These are phyloP conservation scores for Cercospora sp. DNA, from an alignment of 2,329 filamentous ascomycete species.

Conservation along the genomic window DNA sequence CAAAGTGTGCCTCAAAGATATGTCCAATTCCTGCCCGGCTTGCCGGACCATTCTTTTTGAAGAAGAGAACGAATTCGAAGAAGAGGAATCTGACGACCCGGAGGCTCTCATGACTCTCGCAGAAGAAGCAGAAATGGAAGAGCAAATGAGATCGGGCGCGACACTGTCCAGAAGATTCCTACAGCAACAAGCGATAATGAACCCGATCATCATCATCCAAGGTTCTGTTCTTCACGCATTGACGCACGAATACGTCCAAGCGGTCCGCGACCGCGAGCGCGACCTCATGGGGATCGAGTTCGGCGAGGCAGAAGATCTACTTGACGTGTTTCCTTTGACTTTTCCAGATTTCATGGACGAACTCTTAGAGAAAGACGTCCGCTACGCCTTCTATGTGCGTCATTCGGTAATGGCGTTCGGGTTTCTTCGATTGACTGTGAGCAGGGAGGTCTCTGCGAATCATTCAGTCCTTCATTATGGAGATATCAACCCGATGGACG, in stretches of 20 bases:
- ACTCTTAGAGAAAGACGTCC: not conserved
- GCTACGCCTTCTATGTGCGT: not conserved
- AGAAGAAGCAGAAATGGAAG: not conserved
- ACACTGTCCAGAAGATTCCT: not conserved
- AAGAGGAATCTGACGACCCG: not conserved
- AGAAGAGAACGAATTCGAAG: too few species aligned
- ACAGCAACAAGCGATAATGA: not conserved
- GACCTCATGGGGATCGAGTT: not conserved
- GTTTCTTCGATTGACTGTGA: not conserved
- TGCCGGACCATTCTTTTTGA: too few species aligned
- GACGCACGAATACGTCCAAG: not conserved
- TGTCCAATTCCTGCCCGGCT: too few species aligned
- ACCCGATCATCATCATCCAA: not conserved
- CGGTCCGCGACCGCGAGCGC: not conserved
- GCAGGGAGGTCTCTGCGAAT: not conserved
- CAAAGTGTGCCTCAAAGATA: too few species aligned
- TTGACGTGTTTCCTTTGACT: not conserved
- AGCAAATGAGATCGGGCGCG: not conserved
- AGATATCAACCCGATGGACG: not conserved
- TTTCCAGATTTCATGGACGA: not conserved
- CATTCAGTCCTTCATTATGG: not conserved
- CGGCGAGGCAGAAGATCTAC: not conserved
- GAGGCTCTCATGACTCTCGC: not conserved
- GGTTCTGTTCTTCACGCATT: not conserved
- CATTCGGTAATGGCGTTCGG: not conserved